Evolutionary conservation across 1,139 yeast species (phyloP).

Genomic region (Casaregolazyma suthepensis): DNA sequence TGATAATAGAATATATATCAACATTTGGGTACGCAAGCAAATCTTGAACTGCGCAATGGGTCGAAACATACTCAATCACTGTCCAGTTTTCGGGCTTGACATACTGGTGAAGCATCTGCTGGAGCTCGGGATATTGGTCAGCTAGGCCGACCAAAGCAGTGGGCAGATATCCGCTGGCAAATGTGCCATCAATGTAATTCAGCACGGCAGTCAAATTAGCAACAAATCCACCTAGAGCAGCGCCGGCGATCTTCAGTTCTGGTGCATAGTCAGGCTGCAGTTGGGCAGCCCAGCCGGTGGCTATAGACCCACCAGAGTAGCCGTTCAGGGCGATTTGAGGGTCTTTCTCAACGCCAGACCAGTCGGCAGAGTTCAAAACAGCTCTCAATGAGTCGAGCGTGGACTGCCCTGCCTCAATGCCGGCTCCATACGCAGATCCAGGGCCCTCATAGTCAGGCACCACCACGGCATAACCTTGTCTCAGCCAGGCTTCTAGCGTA

Average conservation of each 20-base stretch:
- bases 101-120: background rate
- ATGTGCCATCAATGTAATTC: constrained; percentile 9
- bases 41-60: constrained; percentile 18
- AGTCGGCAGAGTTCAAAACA: constrained; percentile 13
- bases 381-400: constrained; percentile 27
- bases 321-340: constrained; percentile 21
- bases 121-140: constrained; percentile 9
- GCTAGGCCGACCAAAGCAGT: constrained; percentile 11
- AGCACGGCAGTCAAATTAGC: constrained; percentile 18
- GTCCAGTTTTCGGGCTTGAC: background rate
- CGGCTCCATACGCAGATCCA: constrained; percentile 22
- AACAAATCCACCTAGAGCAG: constrained; percentile 25
- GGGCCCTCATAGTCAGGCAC: constrained; percentile 29
- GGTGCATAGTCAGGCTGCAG: constrained; percentile 25
- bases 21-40: constrained; percentile 16
- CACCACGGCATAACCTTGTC: constrained; percentile 17
- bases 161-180: constrained; percentile 11
- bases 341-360: constrained; percentile 14
- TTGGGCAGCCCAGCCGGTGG: constrained; percentile 29
- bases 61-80: background rate
- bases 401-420: constrained; percentile 22
- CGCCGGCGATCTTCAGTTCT: constrained; percentile 23
- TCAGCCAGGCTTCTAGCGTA: constrained; percentile 12
- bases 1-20: constrained; percentile 21
- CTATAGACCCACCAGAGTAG: constrained; percentile 29